Base-by-base conservation (phyloP, 192 early-diverging fungal genomes). In the Gonapodya prolifera region DNA sequence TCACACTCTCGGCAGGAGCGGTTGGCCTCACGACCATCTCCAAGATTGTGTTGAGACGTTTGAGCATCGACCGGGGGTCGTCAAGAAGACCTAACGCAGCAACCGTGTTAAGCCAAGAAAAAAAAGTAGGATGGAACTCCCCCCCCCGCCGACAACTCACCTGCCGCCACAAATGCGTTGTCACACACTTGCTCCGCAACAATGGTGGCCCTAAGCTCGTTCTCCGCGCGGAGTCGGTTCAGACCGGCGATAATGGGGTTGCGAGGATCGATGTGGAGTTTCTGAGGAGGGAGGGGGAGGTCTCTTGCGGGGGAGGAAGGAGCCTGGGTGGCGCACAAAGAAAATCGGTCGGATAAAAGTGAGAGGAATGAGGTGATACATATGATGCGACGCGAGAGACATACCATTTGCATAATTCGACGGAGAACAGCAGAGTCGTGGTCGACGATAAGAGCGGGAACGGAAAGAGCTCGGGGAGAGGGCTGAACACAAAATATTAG, bases 91-190 rank as follows among this genome's bases (percentile, higher is more conserved):
- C 77, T 73, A 13, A 32, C 2, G 71, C n/a, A n/a, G 31, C 18
- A 29, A 30, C 28, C 28, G 28, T 30, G 8, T 2, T 32, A 18
- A 73, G 31, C 8, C 18, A 73, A 18, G 13, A 18, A n/a, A n/a
- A n/a, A n/a, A n/a, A n/a, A n/a, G n/a, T n/a, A n/a, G n/a, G n/a
- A n/a, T n/a, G n/a, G n/a, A n/a, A n/a, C n/a, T n/a, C n/a, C n/a
- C n/a, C n/a, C n/a, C n/a, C n/a, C n/a, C n/a, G n/a, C n/a, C n/a
- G n/a, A n/a, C 13, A 8, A 73, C 71, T 32, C 88, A 77, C 91
- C 92, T 0, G 92, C 92, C 8, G 91, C 89, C 81, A 91, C 89
- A 17, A 92, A 80, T 1, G 92, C 92, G 75, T 94, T 94, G 80
- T 94, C 91, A 61, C 81, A 78, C 76, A 92, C 85, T 83, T 94